These are phyloP conservation scores for Nemania sp. DNA, from an alignment of 2,329 filamentous ascomycete species.

Conservation along the genomic window DNA sequence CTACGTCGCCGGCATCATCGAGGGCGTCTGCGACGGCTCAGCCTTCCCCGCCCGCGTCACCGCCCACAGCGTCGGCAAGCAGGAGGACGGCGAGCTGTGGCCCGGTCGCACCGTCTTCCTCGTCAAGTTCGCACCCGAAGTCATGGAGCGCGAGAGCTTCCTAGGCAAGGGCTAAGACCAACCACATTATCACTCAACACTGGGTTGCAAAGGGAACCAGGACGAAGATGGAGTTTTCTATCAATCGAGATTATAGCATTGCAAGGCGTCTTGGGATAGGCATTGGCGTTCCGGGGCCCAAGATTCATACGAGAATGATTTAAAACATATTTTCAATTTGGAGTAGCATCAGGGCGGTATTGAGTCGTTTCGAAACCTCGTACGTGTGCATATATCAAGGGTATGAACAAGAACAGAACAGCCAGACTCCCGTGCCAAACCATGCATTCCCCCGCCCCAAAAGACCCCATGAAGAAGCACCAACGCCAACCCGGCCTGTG, in stretches of 20 bases:
- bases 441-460: background rate
- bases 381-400: background rate
- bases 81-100: conserved; percentile 75
- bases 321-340: background rate
- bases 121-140: conserved; percentile 88
- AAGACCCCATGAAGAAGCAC: conserved; percentile 4
- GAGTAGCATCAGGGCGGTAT: background rate
- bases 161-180: conserved; percentile 60
- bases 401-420: conserved; percentile 6
- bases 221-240: conserved; percentile 10
- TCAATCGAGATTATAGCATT: conserved; percentile 26
- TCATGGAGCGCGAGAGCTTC: conserved; percentile 88
- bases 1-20: conserved; percentile 91
- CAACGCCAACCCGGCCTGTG: background rate
- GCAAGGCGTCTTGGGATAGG: conserved; percentile 31
- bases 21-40: conserved; percentile 92
- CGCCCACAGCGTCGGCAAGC: conserved; percentile 74
- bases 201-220: conserved; percentile 17
- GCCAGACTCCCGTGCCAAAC: conserved; percentile 5
- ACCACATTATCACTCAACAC: background rate
- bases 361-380: background rate
- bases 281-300: conserved; percentile 17
- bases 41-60: conserved; percentile 88
- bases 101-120: conserved; percentile 95
- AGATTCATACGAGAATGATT: background rate